Conservation (phyloP, 305 asterid species). For the Rubia tinctorum region DNA sequence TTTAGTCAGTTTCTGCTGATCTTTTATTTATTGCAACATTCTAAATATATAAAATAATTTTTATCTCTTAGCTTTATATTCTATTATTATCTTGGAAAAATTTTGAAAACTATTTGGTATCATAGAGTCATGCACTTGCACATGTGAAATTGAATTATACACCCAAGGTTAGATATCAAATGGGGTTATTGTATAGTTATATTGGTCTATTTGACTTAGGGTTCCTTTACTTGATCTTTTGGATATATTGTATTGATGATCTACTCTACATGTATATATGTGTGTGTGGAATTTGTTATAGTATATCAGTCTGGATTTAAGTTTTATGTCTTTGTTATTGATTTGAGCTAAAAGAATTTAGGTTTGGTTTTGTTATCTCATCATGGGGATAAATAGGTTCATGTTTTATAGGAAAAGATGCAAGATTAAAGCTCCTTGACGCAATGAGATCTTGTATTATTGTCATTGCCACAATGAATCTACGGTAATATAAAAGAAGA, state of each 20-base stretch:
- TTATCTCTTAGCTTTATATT: no score
- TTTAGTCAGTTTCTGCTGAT: no score
- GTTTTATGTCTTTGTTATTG: background rate
- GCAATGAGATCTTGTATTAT: constrained; percentile 85
- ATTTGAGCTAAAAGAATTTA: background rate
- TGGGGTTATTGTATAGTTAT: no score
- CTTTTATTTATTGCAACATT: no score
- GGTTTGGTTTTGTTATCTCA: background rate
- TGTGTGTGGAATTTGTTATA: accelerated
- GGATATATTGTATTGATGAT: constrained; percentile 4
- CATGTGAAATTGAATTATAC: no score
- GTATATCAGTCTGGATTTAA: background rate
- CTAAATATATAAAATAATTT: no score
- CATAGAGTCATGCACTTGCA: no score
- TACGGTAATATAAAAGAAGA: constrained; percentile 33
- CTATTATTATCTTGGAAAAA: no score
- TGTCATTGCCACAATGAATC: constrained; percentile 97
- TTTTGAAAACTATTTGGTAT: no score
- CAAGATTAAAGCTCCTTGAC: constrained; percentile 85
- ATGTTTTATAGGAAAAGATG: constrained; percentile 94
- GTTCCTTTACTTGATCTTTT: background rate
- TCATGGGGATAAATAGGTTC: constrained; percentile 45
- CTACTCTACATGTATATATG: background rate
- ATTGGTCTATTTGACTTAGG: background rate
- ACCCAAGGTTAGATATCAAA: no score